Conservation (phyloP, 1,284 basidiomycete species). For the Trametes polyzona region DNA sequence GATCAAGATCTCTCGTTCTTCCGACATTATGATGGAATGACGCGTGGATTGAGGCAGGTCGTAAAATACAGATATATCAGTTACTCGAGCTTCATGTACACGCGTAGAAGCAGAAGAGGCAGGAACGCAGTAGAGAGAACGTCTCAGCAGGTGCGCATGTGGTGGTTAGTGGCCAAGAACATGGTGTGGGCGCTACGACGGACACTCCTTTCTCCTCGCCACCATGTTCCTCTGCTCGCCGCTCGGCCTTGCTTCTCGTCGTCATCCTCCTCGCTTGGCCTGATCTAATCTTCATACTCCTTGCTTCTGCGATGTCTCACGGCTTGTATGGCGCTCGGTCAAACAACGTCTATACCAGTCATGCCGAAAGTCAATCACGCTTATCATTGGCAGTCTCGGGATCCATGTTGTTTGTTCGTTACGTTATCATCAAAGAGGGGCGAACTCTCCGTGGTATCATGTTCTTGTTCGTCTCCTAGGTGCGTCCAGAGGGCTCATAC, state of each 20-base stretch:
- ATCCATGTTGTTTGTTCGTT: no score
- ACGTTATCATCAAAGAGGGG: no score
- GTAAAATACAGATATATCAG: not conserved
- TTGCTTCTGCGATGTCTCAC: no score
- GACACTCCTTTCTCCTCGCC: not conserved
- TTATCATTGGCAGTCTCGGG: no score
- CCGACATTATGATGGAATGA: not conserved
- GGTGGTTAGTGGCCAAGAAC: not conserved
- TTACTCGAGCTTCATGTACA: not conserved
- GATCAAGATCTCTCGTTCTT: slow-evolving; percentile 18
- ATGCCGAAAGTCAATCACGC: no score
- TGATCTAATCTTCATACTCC: no score
- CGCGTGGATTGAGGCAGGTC: not conserved
- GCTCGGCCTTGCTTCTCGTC: not conserved
- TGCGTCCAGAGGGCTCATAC: no score
- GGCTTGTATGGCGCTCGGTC: no score
- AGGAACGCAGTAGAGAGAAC: not conserved
- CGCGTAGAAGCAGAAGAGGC: not conserved
- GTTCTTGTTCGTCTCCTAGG: no score
- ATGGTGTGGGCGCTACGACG: slow-evolving; percentile 3
- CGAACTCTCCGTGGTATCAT: no score
- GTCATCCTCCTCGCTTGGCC: not conserved
- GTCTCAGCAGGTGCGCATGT: slow-evolving; percentile 4
- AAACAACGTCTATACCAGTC: no score
- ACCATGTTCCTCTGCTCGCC: not conserved